Conservation (phyloP, 148 eudicot genomes). For the Rheum nobile region DNA sequence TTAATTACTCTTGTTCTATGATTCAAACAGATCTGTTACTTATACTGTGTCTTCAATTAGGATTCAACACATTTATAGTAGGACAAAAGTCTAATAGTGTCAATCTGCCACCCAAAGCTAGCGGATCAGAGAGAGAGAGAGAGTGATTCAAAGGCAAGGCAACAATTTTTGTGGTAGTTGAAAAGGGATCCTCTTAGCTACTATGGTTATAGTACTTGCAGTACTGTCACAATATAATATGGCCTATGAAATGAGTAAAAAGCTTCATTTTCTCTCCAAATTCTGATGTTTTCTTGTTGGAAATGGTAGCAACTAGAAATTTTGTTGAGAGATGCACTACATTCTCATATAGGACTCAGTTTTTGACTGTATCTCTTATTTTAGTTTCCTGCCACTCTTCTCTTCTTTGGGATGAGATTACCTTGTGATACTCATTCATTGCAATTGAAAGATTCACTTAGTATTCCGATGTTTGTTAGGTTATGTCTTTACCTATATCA, state of each 20-base stretch:
- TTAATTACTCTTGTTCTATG: not conserved
- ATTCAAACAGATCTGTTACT: not conserved
- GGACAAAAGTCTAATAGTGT: not conserved
- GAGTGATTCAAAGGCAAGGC: not conserved
- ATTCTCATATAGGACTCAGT: not conserved
- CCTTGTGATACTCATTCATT: not conserved
- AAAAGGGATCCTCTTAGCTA: not conserved
- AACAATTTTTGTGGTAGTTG: not conserved
- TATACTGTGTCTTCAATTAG: not conserved
- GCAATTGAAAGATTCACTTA: not conserved
- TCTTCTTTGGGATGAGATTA: not conserved
- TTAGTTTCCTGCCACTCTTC: not conserved
- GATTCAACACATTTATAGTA: not conserved
- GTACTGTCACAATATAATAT: not conserved
- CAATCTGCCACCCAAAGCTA: not conserved
- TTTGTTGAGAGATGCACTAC: not conserved
- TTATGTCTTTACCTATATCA: not conserved
- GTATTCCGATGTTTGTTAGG: not conserved
- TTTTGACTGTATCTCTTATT: not conserved
- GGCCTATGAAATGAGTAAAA: not conserved
- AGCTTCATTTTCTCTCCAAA: not conserved
- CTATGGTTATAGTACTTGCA: not conserved
- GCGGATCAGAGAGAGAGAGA: not conserved
- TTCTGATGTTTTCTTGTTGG: not conserved
- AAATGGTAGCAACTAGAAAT: not conserved